Percentiles rank a stretch among this genome's conserved stretches.
phyloP scores from a whole-genome alignment of 441 rosid species.

The Populus trichocarpa region DNA sequence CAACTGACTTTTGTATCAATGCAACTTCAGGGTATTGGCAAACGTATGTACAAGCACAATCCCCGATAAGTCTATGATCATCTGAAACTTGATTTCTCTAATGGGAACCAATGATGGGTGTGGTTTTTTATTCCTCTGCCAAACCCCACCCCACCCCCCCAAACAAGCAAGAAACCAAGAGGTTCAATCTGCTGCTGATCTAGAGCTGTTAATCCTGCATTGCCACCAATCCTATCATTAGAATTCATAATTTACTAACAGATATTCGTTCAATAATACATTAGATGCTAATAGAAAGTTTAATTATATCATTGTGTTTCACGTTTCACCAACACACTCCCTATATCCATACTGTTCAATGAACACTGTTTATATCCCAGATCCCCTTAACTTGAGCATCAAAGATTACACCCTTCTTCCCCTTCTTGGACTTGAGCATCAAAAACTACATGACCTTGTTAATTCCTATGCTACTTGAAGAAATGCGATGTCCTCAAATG shows the following conservation, averaged over 20 bases:
- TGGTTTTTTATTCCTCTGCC: neutral
- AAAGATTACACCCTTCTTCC: neutral
- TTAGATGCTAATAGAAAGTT: neutral
- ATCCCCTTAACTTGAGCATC: too few relatives aligned
- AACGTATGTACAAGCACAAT: neutral
- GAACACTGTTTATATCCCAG: neutral
- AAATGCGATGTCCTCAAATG: neutral
- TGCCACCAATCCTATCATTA: neutral
- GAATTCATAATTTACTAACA: neutral
- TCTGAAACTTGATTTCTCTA: neutral
- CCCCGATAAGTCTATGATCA: neutral
- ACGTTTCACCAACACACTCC: neutral
- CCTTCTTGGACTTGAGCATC: neutral
- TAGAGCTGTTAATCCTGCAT: neutral
- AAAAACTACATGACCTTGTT: neutral
- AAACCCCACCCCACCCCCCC: neutral
- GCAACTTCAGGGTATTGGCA: neutral
- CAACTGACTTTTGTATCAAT: neutral
- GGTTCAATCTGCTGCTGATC: slow-evolving; percentile 2
- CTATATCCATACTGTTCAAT: neutral
- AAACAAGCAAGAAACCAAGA: neutral
- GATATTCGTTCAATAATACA: neutral
- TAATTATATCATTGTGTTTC: neutral
- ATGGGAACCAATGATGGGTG: neutral
- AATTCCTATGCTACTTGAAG: neutral